These are phyloP conservation scores for Lactifluus subvellereus DNA, from an alignment of 768 basidiomycete genomes.

Conservation along the genomic window DNA sequence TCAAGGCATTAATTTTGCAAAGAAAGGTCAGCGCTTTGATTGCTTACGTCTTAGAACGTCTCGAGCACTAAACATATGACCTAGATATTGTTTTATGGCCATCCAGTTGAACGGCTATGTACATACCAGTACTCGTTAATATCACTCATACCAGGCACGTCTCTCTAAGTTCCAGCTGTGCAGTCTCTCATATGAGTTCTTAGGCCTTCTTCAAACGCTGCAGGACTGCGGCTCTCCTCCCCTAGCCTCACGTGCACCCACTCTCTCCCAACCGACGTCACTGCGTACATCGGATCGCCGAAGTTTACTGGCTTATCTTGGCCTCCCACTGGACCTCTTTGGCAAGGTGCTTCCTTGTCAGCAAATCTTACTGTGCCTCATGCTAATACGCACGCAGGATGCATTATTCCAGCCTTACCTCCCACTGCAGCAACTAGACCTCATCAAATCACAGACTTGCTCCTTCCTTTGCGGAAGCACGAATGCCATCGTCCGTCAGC, in stretches of 20 bases:
- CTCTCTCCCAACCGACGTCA: constrained; percentile 67
- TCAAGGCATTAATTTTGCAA: constrained; percentile 92
- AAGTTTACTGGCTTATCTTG: constrained; percentile 88
- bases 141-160: constrained; percentile 80
- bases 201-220: constrained; percentile 81
- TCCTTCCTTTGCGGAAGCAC: constrained; percentile 95
- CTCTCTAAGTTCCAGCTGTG: background rate
- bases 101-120: constrained; percentile 92
- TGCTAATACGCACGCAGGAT: constrained; percentile 42
- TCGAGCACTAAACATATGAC: constrained; percentile 10
- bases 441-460: constrained; percentile 60
- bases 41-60: background rate
- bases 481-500: constrained; percentile 91
- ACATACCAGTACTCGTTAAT: constrained; percentile 98
- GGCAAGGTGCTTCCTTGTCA: constrained; percentile 54
- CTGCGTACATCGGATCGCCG: constrained; percentile 83
- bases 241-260: constrained; percentile 54
- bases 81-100: constrained; percentile 94
- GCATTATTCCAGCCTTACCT: constrained; percentile 98
- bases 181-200: background rate
- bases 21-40: constrained; percentile 56
- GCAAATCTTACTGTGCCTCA: background rate
- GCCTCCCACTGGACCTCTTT: constrained; percentile 90
- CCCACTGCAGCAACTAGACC: constrained; percentile 90
- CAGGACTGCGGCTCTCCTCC: constrained; percentile 90